Evolutionary conservation across 345 rosid species (phyloP).

Genomic region (Microthlaspi erraticum): DNA sequence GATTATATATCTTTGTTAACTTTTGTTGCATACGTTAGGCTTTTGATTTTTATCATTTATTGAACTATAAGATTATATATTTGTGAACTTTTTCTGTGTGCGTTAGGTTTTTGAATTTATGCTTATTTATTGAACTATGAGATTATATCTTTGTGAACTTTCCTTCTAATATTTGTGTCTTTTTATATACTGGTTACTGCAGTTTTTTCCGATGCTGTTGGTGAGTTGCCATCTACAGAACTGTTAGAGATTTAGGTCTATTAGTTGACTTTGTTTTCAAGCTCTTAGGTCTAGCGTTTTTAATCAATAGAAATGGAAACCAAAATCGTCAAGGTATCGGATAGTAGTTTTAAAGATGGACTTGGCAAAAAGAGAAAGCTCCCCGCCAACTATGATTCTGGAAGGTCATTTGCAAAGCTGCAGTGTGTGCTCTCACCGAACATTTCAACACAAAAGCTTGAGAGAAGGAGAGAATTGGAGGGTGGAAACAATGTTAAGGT

Average conservation of each 20-base stretch:
- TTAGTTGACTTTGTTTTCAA: slow-evolving; percentile 35
- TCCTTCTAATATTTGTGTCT: neutral
- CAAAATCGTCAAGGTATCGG: slow-evolving; percentile 58
- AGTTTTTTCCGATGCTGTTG: slow-evolving; percentile 23
- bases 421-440: slow-evolving; percentile 46
- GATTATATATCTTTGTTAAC: slow-evolving; percentile 11
- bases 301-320: slow-evolving; percentile 63
- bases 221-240: slow-evolving; percentile 42
- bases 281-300: slow-evolving; percentile 44
- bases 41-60: neutral
- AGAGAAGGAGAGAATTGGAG: slow-evolving; percentile 56
- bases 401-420: slow-evolving; percentile 47
- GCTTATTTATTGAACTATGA: slow-evolving; percentile 4
- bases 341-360: slow-evolving; percentile 46
- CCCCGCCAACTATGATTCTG: slow-evolving; percentile 44
- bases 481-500: slow-evolving; percentile 40
- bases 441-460: slow-evolving; percentile 39
- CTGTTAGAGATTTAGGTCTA: slow-evolving; percentile 44
- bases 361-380: slow-evolving; percentile 56
- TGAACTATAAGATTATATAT: slow-evolving; percentile 1
- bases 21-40: slow-evolving; percentile 9
- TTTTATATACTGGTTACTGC: neutral
- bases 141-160: slow-evolving; percentile 8
- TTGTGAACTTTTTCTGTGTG: slow-evolving; percentile 12
- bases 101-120: slow-evolving; percentile 1